phyloP scores from a whole-genome alignment of 139 green algal species.

The Tetraselmis chui region DNA sequence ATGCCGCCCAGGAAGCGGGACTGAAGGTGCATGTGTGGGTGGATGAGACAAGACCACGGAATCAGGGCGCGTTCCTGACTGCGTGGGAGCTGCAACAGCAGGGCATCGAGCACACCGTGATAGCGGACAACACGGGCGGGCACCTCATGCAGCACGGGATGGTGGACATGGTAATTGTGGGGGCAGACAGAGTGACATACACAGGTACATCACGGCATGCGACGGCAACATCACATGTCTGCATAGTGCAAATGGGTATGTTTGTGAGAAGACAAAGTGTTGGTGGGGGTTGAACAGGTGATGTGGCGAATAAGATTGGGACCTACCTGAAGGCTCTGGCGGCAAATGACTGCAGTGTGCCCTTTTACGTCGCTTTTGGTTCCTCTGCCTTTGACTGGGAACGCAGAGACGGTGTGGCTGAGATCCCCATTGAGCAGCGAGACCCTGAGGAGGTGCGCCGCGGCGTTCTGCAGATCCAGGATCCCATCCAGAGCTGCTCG shows the following conservation, averaged over 20 bases:
- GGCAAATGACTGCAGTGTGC: background rate
- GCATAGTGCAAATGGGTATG: too few species aligned
- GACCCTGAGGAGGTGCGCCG: background rate
- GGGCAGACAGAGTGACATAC: background rate
- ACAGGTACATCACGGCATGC: too few species aligned
- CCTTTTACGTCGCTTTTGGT: background rate
- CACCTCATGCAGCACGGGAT: background rate
- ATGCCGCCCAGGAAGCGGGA: background rate
- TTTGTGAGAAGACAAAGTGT: too few species aligned
- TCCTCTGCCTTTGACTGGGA: background rate
- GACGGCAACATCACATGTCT: too few species aligned
- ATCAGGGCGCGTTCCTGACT: background rate
- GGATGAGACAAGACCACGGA: background rate
- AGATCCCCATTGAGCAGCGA: background rate
- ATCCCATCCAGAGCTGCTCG: too few species aligned
- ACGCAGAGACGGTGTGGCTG: background rate
- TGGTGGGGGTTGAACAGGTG: background rate
- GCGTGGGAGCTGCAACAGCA: background rate
- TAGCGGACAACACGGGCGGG: background rate
- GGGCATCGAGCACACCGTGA: background rate
- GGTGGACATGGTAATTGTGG: background rate
- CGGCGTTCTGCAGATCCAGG: too few species aligned
- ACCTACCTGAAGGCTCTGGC: background rate
- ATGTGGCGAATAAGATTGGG: background rate
- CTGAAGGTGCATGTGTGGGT: background rate